phyloP scores from a whole-genome alignment of 2,329 filamentous ascomycete species.

The Claviceps sp. region DNA sequence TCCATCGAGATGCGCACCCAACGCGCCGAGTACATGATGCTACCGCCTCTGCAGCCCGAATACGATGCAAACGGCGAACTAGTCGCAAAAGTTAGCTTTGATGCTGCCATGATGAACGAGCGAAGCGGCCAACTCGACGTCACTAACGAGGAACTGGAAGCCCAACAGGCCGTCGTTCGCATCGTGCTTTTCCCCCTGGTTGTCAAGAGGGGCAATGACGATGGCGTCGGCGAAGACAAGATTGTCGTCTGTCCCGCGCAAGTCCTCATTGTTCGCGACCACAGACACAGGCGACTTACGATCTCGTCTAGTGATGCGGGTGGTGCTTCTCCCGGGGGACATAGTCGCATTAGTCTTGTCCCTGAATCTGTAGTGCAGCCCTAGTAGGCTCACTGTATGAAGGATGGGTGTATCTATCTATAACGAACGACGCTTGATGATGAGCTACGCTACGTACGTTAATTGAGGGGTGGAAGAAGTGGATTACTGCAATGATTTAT shows the following conservation, averaged over 20 bases:
- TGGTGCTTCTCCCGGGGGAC: constrained; percentile 27
- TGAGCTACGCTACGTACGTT: not conserved
- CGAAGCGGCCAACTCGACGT: constrained; percentile 49
- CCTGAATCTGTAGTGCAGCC: constrained; percentile 19
- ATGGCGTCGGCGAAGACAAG: constrained; percentile 79
- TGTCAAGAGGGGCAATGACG: constrained; percentile 87
- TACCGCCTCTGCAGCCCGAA: constrained; percentile 85
- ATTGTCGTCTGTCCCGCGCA: constrained; percentile 92
- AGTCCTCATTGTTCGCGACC: constrained; percentile 59
- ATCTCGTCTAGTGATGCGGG: constrained; percentile 40
- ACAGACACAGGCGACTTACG: constrained; percentile 24
- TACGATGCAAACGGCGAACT: constrained; percentile 91
- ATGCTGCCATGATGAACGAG: constrained; percentile 89
- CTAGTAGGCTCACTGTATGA: constrained; percentile 22
- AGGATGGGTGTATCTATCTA: constrained; percentile 8
- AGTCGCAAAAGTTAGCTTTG: constrained; percentile 77
- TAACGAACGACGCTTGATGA: too few relatives aligned
- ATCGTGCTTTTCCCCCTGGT: constrained; percentile 93
- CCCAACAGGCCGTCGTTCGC: constrained; percentile 63
- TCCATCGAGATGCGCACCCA: constrained; percentile 97
- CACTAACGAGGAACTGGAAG: constrained; percentile 69
- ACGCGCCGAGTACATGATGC: constrained; percentile 95
- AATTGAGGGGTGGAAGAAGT: not conserved
- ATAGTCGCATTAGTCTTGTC: constrained; percentile 24
- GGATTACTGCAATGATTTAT: not conserved